These are phyloP conservation scores for Pythium myriotylum DNA, from an alignment of 352 stramenopile genomes.

Conservation along the genomic window DNA sequence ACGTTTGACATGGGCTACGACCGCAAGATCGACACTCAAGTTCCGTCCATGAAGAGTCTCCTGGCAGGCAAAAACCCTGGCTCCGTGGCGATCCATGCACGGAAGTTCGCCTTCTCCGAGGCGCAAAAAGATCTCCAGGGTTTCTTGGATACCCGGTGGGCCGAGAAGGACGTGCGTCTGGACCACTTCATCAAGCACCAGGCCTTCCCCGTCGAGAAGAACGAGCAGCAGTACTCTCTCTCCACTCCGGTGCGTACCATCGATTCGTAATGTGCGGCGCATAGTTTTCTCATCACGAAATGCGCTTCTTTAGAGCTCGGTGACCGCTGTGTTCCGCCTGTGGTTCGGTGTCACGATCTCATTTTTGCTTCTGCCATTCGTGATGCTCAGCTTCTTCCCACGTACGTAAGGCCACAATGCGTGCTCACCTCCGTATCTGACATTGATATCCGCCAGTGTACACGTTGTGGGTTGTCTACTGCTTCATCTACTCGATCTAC, in stretches of 20 bases:
- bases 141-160: slow-evolving; percentile 74
- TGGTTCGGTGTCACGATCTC: slow-evolving; percentile 71
- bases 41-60: slow-evolving; percentile 84
- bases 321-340: slow-evolving; percentile 65
- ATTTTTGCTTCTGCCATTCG: slow-evolving; percentile 65
- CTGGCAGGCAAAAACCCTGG: slow-evolving; percentile 55
- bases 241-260: slow-evolving; percentile 34
- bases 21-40: slow-evolving; percentile 74
- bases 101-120: slow-evolving; percentile 69
- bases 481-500: slow-evolving; percentile 83
- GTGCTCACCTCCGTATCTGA: no score
- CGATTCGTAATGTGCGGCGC: no score
- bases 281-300: no score
- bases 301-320: slow-evolving; percentile 47
- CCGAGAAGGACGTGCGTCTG: slow-evolving; percentile 75
- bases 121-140: slow-evolving; percentile 48
- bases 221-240: slow-evolving; percentile 13
- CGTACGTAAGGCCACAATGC: slow-evolving; percentile 54
- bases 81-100: slow-evolving; percentile 57
- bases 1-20: slow-evolving; percentile 90
- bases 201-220: slow-evolving; percentile 37
- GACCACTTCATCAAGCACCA: slow-evolving; percentile 80
- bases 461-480: slow-evolving; percentile 80
- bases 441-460: slow-evolving; percentile 51
- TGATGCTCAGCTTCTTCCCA: slow-evolving; percentile 83